Evolutionary conservation across 2,329 filamentous ascomycete genomes (phyloP).

Genomic region (Neofusicoccum parvum): DNA sequence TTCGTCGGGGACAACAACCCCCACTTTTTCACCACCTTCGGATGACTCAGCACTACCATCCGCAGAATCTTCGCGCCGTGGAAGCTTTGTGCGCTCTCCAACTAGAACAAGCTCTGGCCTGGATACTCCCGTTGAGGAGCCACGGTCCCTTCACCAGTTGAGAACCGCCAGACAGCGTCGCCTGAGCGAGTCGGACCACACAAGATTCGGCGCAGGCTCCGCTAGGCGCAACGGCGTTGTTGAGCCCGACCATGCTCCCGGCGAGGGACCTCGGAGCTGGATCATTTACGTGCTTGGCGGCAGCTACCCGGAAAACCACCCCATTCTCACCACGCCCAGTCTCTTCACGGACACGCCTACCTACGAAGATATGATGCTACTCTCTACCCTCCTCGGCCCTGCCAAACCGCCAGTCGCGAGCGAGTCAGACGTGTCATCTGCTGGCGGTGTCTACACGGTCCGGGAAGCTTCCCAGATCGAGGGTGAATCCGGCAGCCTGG

Average conservation of each 20-base stretch:
- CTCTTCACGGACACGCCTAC: conserved; percentile 71
- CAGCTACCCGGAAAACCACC: conserved; percentile 70
- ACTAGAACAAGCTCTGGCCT: conserved; percentile 40
- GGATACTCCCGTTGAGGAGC: conserved; percentile 46
- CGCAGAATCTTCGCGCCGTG: conserved; percentile 40
- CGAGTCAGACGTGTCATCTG: conserved; percentile 63
- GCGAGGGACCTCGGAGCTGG: conserved; percentile 65
- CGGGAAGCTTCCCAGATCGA: conserved; percentile 39
- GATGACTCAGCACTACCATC: conserved; percentile 40
- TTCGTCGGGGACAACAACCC: conserved; percentile 54
- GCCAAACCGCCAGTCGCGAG: conserved; percentile 70
- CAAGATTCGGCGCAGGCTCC: conserved; percentile 62
- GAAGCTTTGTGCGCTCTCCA: conserved; percentile 40
- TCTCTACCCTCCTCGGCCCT: conserved; percentile 67
- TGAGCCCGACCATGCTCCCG: conserved; percentile 57
- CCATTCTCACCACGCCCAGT: conserved; percentile 69
- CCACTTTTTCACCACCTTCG: conserved; percentile 33
- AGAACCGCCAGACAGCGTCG: conserved; percentile 54
- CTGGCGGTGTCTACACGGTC: conserved; percentile 63
- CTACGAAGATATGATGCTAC: conserved; percentile 72
- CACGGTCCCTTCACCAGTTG: conserved; percentile 33
- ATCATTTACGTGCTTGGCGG: conserved; percentile 73
- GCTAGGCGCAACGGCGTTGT: conserved; percentile 66
- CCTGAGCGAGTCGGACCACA: conserved; percentile 63
- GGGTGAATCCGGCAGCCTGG: conserved; percentile 36